Evolutionary conservation across 176 grass and related monocot species (phyloP).

Genomic region (Coix lacrymajobi): DNA sequence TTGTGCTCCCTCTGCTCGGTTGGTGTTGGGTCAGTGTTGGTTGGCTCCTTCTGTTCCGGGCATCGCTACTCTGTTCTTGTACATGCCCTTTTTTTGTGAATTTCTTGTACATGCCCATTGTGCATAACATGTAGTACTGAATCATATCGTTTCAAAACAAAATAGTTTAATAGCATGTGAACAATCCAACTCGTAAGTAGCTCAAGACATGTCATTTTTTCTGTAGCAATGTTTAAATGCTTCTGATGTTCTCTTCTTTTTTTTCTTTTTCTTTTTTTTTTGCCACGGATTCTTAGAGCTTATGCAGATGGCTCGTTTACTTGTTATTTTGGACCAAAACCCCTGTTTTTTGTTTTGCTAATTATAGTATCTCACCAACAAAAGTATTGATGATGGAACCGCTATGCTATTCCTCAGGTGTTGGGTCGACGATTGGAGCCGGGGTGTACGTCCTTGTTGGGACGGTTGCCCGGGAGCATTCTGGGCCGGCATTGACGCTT

Average conservation of each 20-base stretch:
- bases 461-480: conserved; percentile 74
- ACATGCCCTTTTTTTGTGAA: no score
- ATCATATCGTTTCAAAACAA: not conserved
- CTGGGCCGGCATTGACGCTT: conserved; percentile 62
- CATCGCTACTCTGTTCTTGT: not conserved
- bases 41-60: not conserved
- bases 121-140: not conserved
- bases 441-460: conserved; percentile 84
- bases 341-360: not conserved
- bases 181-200: not conserved
- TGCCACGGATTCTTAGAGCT: not conserved
- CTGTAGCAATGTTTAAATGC: not conserved
- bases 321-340: not conserved
- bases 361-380: not conserved
- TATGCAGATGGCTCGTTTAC: not conserved
- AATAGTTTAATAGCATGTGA: not conserved
- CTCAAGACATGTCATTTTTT: not conserved
- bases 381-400: not conserved
- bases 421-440: conserved; percentile 80
- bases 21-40: conserved; percentile 19
- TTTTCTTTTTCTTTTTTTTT: not conserved
- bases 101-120: not conserved
- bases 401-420: conserved; percentile 41
- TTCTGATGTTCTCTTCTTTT: not conserved
- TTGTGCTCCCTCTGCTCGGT: conserved; percentile 9